Evolutionary conservation across 2,329 filamentous ascomycete species (phyloP), one percentile per base, ranked within the genome.

Genomic region (Colletotrichum sp.): DNA sequence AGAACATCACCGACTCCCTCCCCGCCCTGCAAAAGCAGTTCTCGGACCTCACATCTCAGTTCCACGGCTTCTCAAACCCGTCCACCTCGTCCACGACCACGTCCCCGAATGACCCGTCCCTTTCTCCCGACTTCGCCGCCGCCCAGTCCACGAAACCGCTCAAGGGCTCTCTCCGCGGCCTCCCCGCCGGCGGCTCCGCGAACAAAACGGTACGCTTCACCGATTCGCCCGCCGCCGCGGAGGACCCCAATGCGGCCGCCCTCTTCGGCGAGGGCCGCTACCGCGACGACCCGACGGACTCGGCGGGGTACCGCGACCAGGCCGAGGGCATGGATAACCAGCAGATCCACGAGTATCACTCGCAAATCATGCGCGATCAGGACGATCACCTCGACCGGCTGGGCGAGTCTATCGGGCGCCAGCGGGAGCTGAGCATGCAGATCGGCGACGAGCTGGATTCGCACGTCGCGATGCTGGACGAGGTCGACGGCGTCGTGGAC

Each of bases 361-460:
- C 90, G 71, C 92, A 92, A 77, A 92, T 98, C 30, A 88, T 99
- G 48, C 89, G 90, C n/a, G 93, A 98, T 77, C 97, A 99, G 85
- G 97, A 99, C 82, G 94, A 95, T 78, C 96, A 98, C 83, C 90
- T 99, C n/a, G 96, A 98, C 83, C 89, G 91, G 12, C 88, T 99
- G 6, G 95, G 96, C n/a, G 91, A 93, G 80, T 95, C 92, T 73
- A 98, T 99, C 79, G 91, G 94, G 6, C 92, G 97, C 52, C 97
- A 98, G 87, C 90, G 97, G 66, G 95, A 98, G 86, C 89, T 99
- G 77, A 96, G 94, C 82, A 97, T 98, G 87, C 95, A 97, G 87
- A 98, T 99, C 81, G 96, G 97, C 34, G 95, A 98, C 83, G 97
- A 99, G 88, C 89, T 99, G 43, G 97, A 98, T 80, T 94, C 93